Evolutionary conservation across 106 monocot species (phyloP), one percentile per base, ranked within the genome.

Genomic region (Triglochin maritima): DNA sequence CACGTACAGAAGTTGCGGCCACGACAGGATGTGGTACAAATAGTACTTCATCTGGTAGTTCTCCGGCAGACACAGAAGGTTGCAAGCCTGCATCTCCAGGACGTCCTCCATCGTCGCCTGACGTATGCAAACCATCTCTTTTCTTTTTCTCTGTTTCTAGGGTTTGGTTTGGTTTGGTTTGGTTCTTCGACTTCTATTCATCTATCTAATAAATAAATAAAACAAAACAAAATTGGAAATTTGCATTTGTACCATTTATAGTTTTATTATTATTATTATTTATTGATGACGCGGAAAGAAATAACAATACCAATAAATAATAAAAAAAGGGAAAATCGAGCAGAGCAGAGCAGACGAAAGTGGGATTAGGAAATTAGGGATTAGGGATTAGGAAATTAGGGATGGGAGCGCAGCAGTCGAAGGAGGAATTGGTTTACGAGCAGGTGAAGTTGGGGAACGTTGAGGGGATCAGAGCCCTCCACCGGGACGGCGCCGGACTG

Each of bases 1-100:
- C 4, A 84, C 87, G 78, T 78, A 87, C 45, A 87, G 87, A 43
- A 87, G 78, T 73, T 87, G 87, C 47, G 87, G 87, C 87, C 87
- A 87, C 4, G 83, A 87, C 44, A 87, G 87, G 62, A 87, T 83
- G 76, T 87, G 87, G 73, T 87, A 87, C 66, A 87, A 66, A 69
- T 87, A 87, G 76, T 84, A 87, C 78, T 84, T 87, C 87, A 84
- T 87, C 78, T 87, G 87, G 68, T 87, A 87, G 63, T 87, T 87
- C 81, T 87, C 87, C 43, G 87, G 87, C 13, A 87, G 69, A 78
- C 87, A 87, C 48, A 87, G 71, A 64, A 87, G 78, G 58, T 87
- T 87, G 81, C 87, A 87, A 9, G 87, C 81, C 70, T 87, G 87
- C 87, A 87, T 87, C 76, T 78, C 80, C 69, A 87, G 83, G 3